Evolutionary conservation across 257 asterid species (phyloP), one percentile per base, ranked within the genome.

Genomic region (Capsicum baccatum): DNA sequence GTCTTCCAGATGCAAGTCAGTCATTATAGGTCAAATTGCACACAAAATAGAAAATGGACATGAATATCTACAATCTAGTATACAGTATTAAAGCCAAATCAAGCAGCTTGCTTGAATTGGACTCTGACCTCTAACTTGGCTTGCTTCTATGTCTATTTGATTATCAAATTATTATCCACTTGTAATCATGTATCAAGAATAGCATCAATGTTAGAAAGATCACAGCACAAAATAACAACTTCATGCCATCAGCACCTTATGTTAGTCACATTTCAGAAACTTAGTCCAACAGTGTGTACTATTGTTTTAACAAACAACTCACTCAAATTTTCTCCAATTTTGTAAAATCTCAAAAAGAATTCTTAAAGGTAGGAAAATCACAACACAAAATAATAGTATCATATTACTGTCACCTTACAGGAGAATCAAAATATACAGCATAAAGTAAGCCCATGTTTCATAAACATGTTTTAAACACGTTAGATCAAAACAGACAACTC

Each of bases 1-100:
- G 12, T 69, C 54, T 69, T 39, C 54, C 26, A 16, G 78, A 69
- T 69, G 78, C 78, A 39, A 69, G 14, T 39, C 33, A 69, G 14
- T 39, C 33, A 0, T 54, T 39, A 69, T 39, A 69, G 78, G 78
- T 69, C 78, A 69, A 69, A 69, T 69, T 69, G 55, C 78, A 69
- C 33, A 69, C 54, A 69, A 39, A 54, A 69, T 69, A 8, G 54
- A 54, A 69, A 69, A 69, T 8, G 33, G 11, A 8, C 78, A 39
- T 1, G 78, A 39, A 26, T 69, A 39, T 8, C 54, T 69, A 69
- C 10, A 69, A 39, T 69, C 33, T 69, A 39, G 78, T 16, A 37
- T 68, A 37, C 37, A 37, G 26, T 37, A 15, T 19, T 68, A 68
- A 37, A 68, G 76, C 4, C 8, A 15, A 68, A 37, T 14, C 12